These are phyloP conservation scores for Nakazawaea siamensis DNA, from an alignment of 805 yeast genomes.

Conservation along the genomic window DNA sequence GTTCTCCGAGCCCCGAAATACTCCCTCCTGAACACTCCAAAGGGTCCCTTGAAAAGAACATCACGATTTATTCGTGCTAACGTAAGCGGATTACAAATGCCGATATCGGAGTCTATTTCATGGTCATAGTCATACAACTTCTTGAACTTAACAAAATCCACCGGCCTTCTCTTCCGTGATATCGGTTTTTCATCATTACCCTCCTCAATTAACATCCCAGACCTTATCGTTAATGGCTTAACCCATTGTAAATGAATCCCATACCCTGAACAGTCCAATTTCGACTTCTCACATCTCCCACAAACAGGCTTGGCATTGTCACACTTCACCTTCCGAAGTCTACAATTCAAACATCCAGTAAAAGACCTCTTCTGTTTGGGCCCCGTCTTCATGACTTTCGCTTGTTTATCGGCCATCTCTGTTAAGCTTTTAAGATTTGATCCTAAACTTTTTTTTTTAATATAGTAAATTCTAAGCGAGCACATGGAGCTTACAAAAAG, in stretches of 20 bases:
- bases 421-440: too few relatives aligned
- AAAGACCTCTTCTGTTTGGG: conserved; percentile 28
- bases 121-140: conserved; percentile 26
- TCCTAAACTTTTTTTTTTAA: not conserved
- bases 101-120: conserved; percentile 30
- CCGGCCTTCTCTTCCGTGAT: conserved; percentile 29
- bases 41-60: conserved; percentile 18
- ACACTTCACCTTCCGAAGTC: conserved; percentile 45
- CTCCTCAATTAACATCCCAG: conserved; percentile 15
- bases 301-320: conserved; percentile 39
- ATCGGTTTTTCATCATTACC: too few relatives aligned
- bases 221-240: conserved; percentile 26
- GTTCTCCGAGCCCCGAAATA: conserved; percentile 1
- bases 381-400: too few relatives aligned
- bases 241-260: conserved; percentile 40
- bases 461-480: not conserved
- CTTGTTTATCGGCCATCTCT: too few relatives aligned
- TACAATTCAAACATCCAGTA: conserved; percentile 51
- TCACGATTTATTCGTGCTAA: not conserved
- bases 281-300: conserved; percentile 35
- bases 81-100: conserved; percentile 17
- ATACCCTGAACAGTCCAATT: conserved; percentile 40
- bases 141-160: conserved; percentile 36
- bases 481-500: not conserved
- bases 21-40: conserved; percentile 13